Conservation (phyloP, 352 stramenopile genomes). For the Pythium rhizo-oryzae region DNA sequence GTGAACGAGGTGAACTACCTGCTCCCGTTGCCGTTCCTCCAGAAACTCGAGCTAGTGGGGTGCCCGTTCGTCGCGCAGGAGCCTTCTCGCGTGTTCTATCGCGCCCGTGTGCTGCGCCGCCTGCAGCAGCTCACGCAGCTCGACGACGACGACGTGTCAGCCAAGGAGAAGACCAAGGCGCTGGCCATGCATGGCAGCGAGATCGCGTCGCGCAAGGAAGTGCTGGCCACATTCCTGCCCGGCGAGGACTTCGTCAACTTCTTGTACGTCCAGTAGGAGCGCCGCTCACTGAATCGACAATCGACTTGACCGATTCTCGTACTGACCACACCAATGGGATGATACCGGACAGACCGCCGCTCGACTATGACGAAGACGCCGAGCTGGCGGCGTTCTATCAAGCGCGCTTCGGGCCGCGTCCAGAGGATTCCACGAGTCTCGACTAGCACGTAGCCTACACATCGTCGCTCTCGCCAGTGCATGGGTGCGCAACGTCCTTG, state of each 20-base stretch:
- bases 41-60: conserved; percentile 42
- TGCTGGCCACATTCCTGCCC: conserved; percentile 59
- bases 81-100: conserved; percentile 51
- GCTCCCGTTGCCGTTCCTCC: conserved; percentile 45
- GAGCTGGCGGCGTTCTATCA: conserved; percentile 20
- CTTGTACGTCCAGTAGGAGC: conserved; percentile 43
- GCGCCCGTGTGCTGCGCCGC: conserved; percentile 59
- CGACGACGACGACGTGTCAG: conserved; percentile 54
- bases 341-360: conserved; percentile 37
- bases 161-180: conserved; percentile 79
- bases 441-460: not conserved
- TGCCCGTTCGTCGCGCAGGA: conserved; percentile 48
- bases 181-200: conserved; percentile 77
- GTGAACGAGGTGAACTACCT: conserved; percentile 72
- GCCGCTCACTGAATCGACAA: too few species aligned
- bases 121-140: conserved; percentile 59
- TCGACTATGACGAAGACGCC: conserved; percentile 35
- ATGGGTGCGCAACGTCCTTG: too few species aligned
- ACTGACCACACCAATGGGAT: not conserved
- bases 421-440: not conserved
- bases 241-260: conserved; percentile 65
- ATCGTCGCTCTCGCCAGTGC: not conserved
- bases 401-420: not conserved
- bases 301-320: not conserved
- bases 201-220: conserved; percentile 47